Percentiles rank a stretch among this genome's conserved stretches.
phyloP scores from a whole-genome alignment of 768 basidiomycete genomes.

The Auricularia sp. region DNA sequence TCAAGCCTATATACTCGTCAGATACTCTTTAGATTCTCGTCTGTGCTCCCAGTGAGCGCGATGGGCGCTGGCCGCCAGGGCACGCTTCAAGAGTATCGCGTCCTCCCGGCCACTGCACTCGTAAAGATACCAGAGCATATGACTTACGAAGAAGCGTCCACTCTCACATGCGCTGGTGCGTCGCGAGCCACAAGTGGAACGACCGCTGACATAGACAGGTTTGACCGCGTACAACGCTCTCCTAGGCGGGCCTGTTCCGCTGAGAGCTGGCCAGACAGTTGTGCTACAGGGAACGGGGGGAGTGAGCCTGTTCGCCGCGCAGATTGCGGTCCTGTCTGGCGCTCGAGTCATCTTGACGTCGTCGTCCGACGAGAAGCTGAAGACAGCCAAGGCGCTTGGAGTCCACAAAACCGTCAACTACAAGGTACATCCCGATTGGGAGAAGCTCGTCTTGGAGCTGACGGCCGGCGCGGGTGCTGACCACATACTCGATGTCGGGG shows the following conservation, averaged over 20 bases:
- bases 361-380: slow-evolving; percentile 55
- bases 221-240: slow-evolving; percentile 57
- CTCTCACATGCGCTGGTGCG: slow-evolving; percentile 37
- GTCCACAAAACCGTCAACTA: slow-evolving; percentile 50
- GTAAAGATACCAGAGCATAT: slow-evolving; percentile 47
- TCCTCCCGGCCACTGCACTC: slow-evolving; percentile 15
- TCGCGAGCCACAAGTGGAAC: neutral
- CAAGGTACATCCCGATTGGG: slow-evolving; percentile 46
- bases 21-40: too few relatives aligned
- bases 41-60: neutral
- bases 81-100: neutral
- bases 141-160: slow-evolving; percentile 53
- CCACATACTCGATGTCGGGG: slow-evolving; percentile 42
- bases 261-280: slow-evolving; percentile 51
- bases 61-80: neutral
- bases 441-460: slow-evolving; percentile 37
- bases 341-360: slow-evolving; percentile 59
- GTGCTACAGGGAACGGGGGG: slow-evolving; percentile 22
- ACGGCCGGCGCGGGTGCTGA: slow-evolving; percentile 23
- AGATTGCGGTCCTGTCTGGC: slow-evolving; percentile 52
- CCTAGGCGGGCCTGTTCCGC: slow-evolving; percentile 30
- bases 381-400: slow-evolving; percentile 40
- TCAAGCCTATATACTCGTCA: too few relatives aligned
- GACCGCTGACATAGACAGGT: slow-evolving; percentile 34
- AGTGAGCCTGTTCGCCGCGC: slow-evolving; percentile 32